phyloP scores from a whole-genome alignment of 495 filamentous ascomycete species.

The Tuber borchii region DNA sequence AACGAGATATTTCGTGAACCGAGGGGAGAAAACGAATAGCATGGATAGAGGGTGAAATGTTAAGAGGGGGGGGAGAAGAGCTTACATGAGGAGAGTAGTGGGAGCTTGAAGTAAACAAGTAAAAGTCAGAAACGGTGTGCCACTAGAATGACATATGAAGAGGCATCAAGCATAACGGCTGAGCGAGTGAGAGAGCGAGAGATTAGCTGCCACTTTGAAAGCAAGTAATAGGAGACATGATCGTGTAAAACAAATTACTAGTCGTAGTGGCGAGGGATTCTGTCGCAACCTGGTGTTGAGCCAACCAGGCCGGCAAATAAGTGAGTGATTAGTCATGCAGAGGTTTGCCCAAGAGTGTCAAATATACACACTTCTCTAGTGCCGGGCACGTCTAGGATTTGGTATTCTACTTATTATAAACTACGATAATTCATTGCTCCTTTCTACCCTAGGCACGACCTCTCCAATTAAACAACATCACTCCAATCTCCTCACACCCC shows the following conservation, averaged over 20 bases:
- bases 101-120: background rate
- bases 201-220: background rate
- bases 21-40: background rate
- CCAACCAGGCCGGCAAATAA: background rate
- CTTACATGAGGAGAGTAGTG: background rate
- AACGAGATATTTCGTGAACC: background rate
- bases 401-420: background rate
- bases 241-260: background rate
- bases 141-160: background rate
- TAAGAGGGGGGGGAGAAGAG: background rate
- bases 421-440: background rate
- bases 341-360: background rate
- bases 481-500: background rate
- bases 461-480: background rate
- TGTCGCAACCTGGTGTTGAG: background rate
- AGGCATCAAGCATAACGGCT: background rate
- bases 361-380: background rate
- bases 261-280: background rate
- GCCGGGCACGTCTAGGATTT: background rate
- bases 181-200: background rate
- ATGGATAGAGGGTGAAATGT: background rate
- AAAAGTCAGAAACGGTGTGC: background rate
- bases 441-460: background rate
- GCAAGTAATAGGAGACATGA: background rate
- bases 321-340: background rate